phyloP scores from a whole-genome alignment of 257 asterid genomes.

The Penstemon eatonii region DNA sequence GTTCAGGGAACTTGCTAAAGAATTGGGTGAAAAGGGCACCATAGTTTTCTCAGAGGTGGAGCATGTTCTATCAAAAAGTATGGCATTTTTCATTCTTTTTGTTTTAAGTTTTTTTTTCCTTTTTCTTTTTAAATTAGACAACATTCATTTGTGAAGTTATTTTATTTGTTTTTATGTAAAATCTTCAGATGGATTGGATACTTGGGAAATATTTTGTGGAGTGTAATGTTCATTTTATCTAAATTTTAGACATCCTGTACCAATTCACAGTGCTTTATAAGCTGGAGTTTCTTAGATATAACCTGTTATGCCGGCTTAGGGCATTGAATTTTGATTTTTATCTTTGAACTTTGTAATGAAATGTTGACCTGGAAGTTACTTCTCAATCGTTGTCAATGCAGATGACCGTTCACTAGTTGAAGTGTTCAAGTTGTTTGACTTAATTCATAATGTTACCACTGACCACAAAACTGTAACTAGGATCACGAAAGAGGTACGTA shows the following conservation, averaged over 20 bases:
- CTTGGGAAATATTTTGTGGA: background rate
- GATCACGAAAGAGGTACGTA: constrained; percentile 88
- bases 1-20: constrained; percentile 84
- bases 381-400: constrained; percentile 34
- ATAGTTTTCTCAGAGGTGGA: constrained; percentile 67
- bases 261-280: constrained; percentile 13
- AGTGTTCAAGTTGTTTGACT: constrained; percentile 91
- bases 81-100: background rate
- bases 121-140: too few relatives aligned
- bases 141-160: too few relatives aligned
- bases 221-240: background rate
- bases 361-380: constrained; percentile 26
- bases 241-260: constrained; percentile 3
- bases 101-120: too few relatives aligned
- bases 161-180: too few relatives aligned
- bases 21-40: constrained; percentile 62
- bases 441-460: constrained; percentile 79
- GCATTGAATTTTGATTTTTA: background rate
- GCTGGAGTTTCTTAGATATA: background rate
- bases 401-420: constrained; percentile 79
- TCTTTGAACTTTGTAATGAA: background rate
- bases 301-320: background rate
- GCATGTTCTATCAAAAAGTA: constrained; percentile 73
- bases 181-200: too few relatives aligned
- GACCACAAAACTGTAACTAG: constrained; percentile 81